phyloP scores from a whole-genome alignment of 495 filamentous ascomycete genomes.

The Pyronema omphalodes region DNA sequence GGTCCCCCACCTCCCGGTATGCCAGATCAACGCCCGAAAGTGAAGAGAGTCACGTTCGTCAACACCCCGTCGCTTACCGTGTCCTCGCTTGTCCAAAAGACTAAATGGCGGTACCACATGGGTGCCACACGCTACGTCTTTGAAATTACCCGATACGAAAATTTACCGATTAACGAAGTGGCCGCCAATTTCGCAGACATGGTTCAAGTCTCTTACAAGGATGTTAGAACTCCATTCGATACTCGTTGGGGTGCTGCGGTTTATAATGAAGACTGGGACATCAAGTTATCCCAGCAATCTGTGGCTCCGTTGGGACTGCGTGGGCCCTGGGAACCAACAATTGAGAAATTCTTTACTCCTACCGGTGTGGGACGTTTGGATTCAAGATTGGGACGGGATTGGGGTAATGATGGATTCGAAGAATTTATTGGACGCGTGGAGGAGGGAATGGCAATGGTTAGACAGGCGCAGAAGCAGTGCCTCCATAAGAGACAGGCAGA shows the following conservation, averaged over 20 bases:
- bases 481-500: not conserved
- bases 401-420: not conserved
- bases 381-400: not conserved
- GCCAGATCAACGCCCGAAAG: constrained; percentile 12
- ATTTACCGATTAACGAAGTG: constrained; percentile 11
- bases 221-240: constrained; percentile 9
- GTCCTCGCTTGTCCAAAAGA: constrained; percentile 16
- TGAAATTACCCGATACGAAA: constrained; percentile 22
- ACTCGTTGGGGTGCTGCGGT: constrained; percentile 18
- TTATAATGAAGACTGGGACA: constrained; percentile 11
- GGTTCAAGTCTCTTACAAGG: constrained; percentile 15
- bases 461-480: not conserved
- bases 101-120: constrained; percentile 20
- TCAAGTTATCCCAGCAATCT: constrained; percentile 11
- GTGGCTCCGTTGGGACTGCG: constrained; percentile 7
- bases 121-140: constrained; percentile 15
- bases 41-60: constrained; percentile 13
- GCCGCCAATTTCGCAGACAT: constrained; percentile 5
- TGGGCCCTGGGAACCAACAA: constrained; percentile 14
- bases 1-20: constrained; percentile 6
- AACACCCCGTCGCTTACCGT: constrained; percentile 20
- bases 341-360: constrained; percentile 12
- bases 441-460: not conserved
- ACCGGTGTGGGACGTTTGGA: not conserved
- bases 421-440: not conserved